Conservation (phyloP, 2,329 filamentous ascomycete species). For the Botrytis medusae region DNA sequence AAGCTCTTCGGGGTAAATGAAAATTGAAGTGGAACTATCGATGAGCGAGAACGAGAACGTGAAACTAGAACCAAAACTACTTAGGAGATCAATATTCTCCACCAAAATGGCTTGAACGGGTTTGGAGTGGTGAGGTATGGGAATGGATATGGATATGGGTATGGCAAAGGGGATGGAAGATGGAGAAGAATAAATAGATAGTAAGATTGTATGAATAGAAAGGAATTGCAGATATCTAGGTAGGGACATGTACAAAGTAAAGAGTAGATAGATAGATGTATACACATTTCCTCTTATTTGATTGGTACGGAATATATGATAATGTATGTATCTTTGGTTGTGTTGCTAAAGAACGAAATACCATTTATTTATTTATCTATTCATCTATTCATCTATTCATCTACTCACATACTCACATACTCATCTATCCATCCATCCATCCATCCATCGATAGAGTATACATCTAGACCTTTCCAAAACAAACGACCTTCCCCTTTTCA, state of each 20-base stretch:
- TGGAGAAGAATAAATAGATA: neutral
- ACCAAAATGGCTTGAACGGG: neutral
- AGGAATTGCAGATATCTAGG: neutral
- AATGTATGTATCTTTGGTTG: neutral
- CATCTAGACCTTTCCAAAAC: neutral
- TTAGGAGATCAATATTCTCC: neutral
- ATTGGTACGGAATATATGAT: neutral
- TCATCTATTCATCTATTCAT: neutral
- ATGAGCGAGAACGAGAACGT: neutral
- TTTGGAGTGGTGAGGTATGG: neutral
- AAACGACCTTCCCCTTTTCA: neutral
- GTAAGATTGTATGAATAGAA: neutral
- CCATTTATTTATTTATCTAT: neutral
- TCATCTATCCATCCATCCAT: neutral
- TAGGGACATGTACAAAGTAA: neutral
- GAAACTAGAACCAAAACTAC: neutral
- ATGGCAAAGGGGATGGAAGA: neutral
- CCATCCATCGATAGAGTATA: neutral
- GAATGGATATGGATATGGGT: too few species aligned
- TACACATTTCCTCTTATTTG: neutral
- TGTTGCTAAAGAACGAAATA: neutral
- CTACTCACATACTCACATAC: too few species aligned
- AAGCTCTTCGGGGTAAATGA: neutral
- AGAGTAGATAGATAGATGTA: neutral
- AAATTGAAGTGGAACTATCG: too few species aligned